Evolutionary conservation across 768 basidiomycete species (phyloP), one percentile per base, ranked within the genome.

Genomic region (Lanmaoa pseudosensibilis): DNA sequence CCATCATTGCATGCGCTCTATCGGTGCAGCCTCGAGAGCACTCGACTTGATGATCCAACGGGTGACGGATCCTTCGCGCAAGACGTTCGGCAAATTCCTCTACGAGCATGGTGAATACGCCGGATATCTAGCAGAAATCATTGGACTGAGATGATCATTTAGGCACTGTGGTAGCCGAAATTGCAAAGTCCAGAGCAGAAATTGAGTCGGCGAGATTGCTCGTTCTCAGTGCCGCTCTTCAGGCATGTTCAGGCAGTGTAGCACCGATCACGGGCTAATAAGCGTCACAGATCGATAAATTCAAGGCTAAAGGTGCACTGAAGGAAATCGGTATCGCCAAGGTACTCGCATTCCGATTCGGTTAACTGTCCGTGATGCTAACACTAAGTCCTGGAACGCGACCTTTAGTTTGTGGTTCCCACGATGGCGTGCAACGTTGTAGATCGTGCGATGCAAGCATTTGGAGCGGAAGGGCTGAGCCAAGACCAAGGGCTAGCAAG

Each of bases 271-370:
- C 9, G 10, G 16, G 25, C 61, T 66, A 27, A 67, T 19, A 10
- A 23, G n/a, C 12, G 15, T 47, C 25, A 36, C 62, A 94, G 88
- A 94, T 98, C 60, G 97, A 99, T 75, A 88, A 86, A 59, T 78
- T 84, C 65, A 84, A 88, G 60, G 92, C 97, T 2, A 99, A 98
- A 72, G 94, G 92, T 32, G 97, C 97, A 0, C 66, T 98, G 70
- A 96, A 97, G 73, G 97, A 98, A 72, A 98, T 99, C 65, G 95
- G 93, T 23, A 92, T 98, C 57, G 94, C 97, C 43, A 99, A 99
- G 81, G 96, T 90, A 59, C 40, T 75, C 13, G 56, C 23, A 33
- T 50, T 50, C 30, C 18, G 8, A 49, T 33, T 30, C 16, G 25
- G 30, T 21, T 12, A 15, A 27, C 12, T n/a, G 23, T 36, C 16